phyloP scores from a whole-genome alignment of 2,329 filamentous ascomycete species.

The Fragosphaeria purpurea region DNA sequence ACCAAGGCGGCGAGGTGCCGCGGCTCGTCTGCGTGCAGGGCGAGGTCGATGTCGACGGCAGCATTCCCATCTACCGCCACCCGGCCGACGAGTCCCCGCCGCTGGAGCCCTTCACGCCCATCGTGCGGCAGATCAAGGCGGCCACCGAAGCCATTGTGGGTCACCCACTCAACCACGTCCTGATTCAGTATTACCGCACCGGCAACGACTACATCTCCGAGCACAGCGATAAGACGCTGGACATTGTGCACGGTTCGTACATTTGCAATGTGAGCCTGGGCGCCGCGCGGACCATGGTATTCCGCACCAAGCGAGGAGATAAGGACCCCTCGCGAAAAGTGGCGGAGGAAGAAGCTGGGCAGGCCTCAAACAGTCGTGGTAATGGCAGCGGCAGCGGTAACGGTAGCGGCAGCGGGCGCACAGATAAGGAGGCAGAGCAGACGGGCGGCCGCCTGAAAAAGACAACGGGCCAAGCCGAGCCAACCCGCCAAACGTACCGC shows the following conservation, averaged over 20 bases:
- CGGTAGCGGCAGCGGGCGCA: constrained; percentile 1
- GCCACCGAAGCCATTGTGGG: constrained; percentile 63
- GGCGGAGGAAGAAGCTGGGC: constrained; percentile 3
- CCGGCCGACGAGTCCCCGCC: constrained; percentile 81
- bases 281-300: constrained; percentile 78
- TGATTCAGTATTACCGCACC: constrained; percentile 88
- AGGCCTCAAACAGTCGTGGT: no score
- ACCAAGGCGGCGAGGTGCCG: constrained; percentile 84
- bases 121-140: constrained; percentile 57
- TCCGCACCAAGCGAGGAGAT: constrained; percentile 65
- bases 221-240: constrained; percentile 92
- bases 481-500: constrained; percentile 48
- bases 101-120: constrained; percentile 63
- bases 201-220: constrained; percentile 90
- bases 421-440: constrained; percentile 3
- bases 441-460: constrained; percentile 18
- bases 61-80: constrained; percentile 86
- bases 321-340: constrained; percentile 25
- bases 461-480: not conserved
- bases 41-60: constrained; percentile 54
- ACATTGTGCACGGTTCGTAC: constrained; percentile 69
- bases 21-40: constrained; percentile 87
- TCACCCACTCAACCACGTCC: constrained; percentile 77
- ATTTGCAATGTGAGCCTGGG: constrained; percentile 95
- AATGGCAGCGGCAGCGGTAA: no score